Conservation (phyloP, 2,329 filamentous ascomycete species). For the Truncatella angustata region DNA sequence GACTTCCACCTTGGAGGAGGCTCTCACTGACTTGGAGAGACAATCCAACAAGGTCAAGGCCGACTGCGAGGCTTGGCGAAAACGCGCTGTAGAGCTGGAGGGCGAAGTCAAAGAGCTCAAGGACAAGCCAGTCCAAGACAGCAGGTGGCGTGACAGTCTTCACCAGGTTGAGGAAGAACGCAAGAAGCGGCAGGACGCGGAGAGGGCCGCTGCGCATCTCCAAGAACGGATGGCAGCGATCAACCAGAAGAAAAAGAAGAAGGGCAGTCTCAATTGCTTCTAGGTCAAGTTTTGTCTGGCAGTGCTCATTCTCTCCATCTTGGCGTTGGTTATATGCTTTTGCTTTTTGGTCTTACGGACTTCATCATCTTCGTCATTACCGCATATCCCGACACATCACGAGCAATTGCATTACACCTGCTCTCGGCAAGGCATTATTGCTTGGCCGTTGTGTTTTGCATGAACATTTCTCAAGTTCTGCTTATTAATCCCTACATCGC, state of each 20-base stretch:
- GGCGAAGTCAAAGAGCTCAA: conserved; percentile 66
- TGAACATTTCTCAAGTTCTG: neutral
- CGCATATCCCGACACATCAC: neutral
- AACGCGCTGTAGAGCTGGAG: conserved; percentile 77
- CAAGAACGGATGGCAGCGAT: conserved; percentile 94
- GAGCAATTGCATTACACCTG: neutral
- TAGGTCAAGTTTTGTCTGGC: conserved; percentile 45
- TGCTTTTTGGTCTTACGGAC: neutral
- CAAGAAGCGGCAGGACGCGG: conserved; percentile 85
- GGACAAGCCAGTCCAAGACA: conserved; percentile 52
- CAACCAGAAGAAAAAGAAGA: conserved; percentile 93
- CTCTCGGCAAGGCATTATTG: neutral
- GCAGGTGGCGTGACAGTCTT: conserved; percentile 61
- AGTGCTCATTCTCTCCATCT: conserved; percentile 14
- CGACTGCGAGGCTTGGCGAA: conserved; percentile 88
- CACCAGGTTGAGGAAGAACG: conserved; percentile 96
- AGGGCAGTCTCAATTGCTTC: conserved; percentile 95
- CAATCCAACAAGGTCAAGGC: conserved; percentile 89
- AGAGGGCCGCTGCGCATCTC: conserved; percentile 82
- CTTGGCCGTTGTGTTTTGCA: neutral
- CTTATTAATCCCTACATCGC: too few relatives aligned
- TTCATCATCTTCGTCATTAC: neutral
- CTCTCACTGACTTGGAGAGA: conserved; percentile 86
- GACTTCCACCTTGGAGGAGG: conserved; percentile 91
- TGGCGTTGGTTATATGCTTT: conserved; percentile 7